Evolutionary conservation across 768 basidiomycete genomes (phyloP).

Genomic region (Auricularia auricula-judae): DNA sequence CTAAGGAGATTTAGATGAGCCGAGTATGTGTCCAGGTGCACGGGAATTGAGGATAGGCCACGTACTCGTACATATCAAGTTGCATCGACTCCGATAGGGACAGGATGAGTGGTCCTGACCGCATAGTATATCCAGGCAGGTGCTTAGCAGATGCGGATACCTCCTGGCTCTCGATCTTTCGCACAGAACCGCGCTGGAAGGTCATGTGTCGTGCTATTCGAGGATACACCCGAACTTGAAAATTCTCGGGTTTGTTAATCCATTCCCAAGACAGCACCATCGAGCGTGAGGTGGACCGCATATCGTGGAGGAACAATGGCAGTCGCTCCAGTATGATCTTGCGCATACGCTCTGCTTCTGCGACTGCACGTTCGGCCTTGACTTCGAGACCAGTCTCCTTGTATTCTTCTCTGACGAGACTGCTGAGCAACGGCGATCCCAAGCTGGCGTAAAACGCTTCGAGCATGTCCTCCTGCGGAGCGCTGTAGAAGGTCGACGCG

Average conservation of each 20-base stretch:
- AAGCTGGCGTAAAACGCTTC: slow-evolving; percentile 77
- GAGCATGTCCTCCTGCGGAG: slow-evolving; percentile 82
- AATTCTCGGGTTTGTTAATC: slow-evolving; percentile 53
- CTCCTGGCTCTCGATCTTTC: slow-evolving; percentile 45
- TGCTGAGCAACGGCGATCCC: slow-evolving; percentile 64
- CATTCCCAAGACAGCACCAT: slow-evolving; percentile 50
- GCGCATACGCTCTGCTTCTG: slow-evolving; percentile 30
- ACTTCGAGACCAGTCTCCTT: slow-evolving; percentile 41
- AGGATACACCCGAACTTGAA: slow-evolving; percentile 52
- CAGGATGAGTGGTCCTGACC: slow-evolving; percentile 53
- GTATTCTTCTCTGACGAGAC: slow-evolving; percentile 69
- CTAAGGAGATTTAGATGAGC: slow-evolving; percentile 26
- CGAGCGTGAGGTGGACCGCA: slow-evolving; percentile 51
- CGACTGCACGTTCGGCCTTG: slow-evolving; percentile 32
- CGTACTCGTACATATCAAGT: slow-evolving; percentile 89
- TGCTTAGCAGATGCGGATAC: slow-evolving; percentile 62
- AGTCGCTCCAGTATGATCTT: slow-evolving; percentile 68
- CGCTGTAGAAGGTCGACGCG: slow-evolving; percentile 60
- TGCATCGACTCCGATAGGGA: slow-evolving; percentile 65
- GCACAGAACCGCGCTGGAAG: slow-evolving; percentile 40
- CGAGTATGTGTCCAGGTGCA: not conserved
- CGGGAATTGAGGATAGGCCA: slow-evolving; percentile 9
- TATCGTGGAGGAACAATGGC: slow-evolving; percentile 83
- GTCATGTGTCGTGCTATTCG: slow-evolving; percentile 50
- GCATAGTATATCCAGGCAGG: slow-evolving; percentile 20